phyloP scores from a whole-genome alignment of 495 filamentous ascomycete species.

The Hyphodiscus hymeniophilus region DNA sequence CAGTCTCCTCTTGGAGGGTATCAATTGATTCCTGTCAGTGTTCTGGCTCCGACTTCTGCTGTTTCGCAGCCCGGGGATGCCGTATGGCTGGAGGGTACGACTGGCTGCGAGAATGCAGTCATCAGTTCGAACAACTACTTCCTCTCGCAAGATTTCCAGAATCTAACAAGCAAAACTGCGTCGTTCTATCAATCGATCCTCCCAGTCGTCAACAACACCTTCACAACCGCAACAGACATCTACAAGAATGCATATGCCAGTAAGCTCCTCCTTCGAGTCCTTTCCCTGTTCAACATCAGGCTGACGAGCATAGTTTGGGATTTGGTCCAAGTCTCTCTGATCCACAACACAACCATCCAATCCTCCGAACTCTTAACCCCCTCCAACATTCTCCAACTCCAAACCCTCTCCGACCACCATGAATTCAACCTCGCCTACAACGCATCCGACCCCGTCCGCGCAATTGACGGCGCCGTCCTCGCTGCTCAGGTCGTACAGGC shows the following conservation, averaged over 20 bases:
- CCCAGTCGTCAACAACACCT: constrained; percentile 19
- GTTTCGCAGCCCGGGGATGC: constrained; percentile 40
- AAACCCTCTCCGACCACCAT: constrained; percentile 56
- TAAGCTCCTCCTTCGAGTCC: constrained; percentile 3
- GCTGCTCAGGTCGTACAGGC: constrained; percentile 51
- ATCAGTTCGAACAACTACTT: constrained; percentile 56
- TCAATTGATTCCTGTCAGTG: constrained; percentile 69
- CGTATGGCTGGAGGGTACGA: constrained; percentile 19
- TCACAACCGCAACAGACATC: constrained; percentile 12
- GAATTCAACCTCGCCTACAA: constrained; percentile 58
- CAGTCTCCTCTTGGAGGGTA: constrained; percentile 59
- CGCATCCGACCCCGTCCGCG: constrained; percentile 32
- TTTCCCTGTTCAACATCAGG: no score
- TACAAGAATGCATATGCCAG: constrained; percentile 20
- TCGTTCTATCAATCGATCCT: constrained; percentile 23
- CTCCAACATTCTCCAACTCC: constrained; percentile 45
- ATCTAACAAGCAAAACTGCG: constrained; percentile 9
- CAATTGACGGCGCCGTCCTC: constrained; percentile 52
- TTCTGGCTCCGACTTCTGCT: constrained; percentile 22
- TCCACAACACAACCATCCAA: constrained; percentile 54
- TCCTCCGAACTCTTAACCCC: constrained; percentile 33
- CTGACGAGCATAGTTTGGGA: constrained; percentile 51
- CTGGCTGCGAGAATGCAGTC: constrained; percentile 37
- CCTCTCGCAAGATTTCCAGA: constrained; percentile 32
- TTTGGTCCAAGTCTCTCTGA: constrained; percentile 60